phyloP scores from a whole-genome alignment of 306 rosid species.

The Pueraria montana region DNA sequence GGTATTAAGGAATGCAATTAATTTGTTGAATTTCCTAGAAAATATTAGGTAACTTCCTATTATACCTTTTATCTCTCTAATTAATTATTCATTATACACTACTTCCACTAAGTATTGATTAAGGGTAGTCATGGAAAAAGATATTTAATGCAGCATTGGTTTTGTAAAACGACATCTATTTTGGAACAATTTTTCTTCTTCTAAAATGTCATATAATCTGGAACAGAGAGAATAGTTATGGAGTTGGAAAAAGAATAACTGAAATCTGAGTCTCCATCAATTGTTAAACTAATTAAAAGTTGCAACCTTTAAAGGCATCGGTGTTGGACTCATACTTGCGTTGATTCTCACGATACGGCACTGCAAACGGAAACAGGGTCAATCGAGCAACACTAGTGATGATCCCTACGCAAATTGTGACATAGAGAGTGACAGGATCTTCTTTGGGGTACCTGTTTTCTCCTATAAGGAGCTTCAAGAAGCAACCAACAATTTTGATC shows the following conservation, averaged over 20 bases:
- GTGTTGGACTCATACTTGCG: constrained; percentile 32
- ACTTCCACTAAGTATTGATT: no score
- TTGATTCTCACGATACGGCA: constrained; percentile 23
- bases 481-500: constrained; percentile 66
- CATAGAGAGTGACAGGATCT: constrained; percentile 45
- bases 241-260: background rate
- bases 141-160: no score
- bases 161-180: no score
- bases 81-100: no score
- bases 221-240: no score
- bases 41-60: no score
- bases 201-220: no score
- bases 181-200: no score
- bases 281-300: background rate
- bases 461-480: constrained; percentile 66
- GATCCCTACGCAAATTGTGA: constrained; percentile 39
- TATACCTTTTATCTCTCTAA: no score
- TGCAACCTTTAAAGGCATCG: constrained; percentile 1
- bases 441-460: constrained; percentile 60
- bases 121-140: no score
- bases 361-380: constrained; percentile 23
- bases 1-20: no score
- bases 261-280: background rate
- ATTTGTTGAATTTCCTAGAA: no score
- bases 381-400: background rate